Percentiles rank a stretch among this genome's conserved stretches.
These are phyloP conservation scores for Flagelloscypha sp. DNA, from an alignment of 768 basidiomycete species.

Conservation along the genomic window DNA sequence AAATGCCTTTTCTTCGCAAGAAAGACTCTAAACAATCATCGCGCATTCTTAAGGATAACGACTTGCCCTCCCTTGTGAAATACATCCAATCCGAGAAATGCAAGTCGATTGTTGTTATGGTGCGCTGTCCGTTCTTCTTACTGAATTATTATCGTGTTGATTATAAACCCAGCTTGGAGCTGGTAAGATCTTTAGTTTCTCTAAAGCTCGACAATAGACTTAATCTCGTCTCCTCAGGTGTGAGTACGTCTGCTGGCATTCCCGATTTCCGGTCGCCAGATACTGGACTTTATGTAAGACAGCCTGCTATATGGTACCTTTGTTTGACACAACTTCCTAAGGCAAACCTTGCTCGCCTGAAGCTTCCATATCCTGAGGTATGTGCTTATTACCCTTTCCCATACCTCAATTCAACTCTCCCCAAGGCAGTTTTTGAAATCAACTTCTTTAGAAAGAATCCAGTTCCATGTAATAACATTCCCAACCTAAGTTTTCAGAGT, in stretches of 20 bases:
- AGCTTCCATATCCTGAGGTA: conserved; percentile 87
- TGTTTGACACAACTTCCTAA: conserved; percentile 18
- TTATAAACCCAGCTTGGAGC: conserved; percentile 48
- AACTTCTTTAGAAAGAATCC: conserved; percentile 76
- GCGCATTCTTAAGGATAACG: conserved; percentile 26
- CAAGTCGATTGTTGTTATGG: conserved; percentile 68
- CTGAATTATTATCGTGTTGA: conserved; percentile 1
- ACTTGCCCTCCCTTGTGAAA: conserved; percentile 43
- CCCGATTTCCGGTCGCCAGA: conserved; percentile 86
- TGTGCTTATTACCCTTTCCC: too few relatives aligned
- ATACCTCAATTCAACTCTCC: too few relatives aligned
- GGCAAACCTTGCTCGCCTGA: conserved; percentile 70
- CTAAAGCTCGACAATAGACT: not conserved
- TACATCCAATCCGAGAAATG: conserved; percentile 65
- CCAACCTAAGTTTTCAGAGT: not conserved
- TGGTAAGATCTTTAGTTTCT: conserved; percentile 30
- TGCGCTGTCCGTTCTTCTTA: conserved; percentile 22
- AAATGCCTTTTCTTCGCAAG: too few relatives aligned
- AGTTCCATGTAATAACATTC: conserved; percentile 52
- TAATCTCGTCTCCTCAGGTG: conserved; percentile 31
- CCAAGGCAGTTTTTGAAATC: conserved; percentile 93
- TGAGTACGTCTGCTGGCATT: conserved; percentile 76
- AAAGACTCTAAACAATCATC: too few relatives aligned
- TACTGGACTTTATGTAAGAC: conserved; percentile 58
- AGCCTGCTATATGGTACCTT: not conserved